Evolutionary conservation across 2,329 filamentous ascomycete species (phyloP).

Genomic region (Thielaviopsis musarum): DNA sequence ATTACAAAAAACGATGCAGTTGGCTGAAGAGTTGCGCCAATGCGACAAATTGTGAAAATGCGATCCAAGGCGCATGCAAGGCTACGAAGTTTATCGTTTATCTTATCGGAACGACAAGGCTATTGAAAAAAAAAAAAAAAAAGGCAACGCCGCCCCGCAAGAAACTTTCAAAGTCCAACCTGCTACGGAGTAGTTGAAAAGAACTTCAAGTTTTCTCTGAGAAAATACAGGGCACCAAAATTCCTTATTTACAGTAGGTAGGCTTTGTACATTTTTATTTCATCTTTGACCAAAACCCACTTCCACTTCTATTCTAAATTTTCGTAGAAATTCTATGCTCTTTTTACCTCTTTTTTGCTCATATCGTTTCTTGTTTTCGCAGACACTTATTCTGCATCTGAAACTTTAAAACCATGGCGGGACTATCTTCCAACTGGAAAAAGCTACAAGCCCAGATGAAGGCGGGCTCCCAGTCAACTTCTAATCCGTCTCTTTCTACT

Average conservation of each 20-base stretch:
- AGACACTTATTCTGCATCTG: not conserved
- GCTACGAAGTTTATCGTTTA: not conserved
- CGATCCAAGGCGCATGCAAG: not conserved
- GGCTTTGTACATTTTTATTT: too few species aligned
- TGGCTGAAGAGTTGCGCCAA: not conserved
- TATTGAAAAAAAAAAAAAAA: not conserved
- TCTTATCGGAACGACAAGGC: not conserved
- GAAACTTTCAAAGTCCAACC: too few species aligned
- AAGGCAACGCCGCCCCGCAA: too few species aligned
- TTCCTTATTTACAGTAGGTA: too few species aligned
- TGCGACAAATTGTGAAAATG: not conserved
- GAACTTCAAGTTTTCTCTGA: too few species aligned
- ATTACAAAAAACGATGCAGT: not conserved
- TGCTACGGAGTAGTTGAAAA: too few species aligned
- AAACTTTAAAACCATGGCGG: conserved; percentile 14
- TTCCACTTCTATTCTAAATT: too few species aligned
- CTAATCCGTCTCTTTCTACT: conserved; percentile 15
- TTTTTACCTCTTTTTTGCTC: not conserved
- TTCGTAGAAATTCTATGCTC: too few species aligned
- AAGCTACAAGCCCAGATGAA: conserved; percentile 50
- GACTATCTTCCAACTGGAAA: conserved; percentile 60
- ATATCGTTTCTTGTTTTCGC: not conserved
- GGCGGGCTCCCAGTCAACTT: conserved; percentile 19
- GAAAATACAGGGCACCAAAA: too few species aligned
- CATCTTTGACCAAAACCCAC: too few species aligned